Evolutionary conservation across 345 rosid genomes (phyloP).

Genomic region (Alliaria petiolata): DNA sequence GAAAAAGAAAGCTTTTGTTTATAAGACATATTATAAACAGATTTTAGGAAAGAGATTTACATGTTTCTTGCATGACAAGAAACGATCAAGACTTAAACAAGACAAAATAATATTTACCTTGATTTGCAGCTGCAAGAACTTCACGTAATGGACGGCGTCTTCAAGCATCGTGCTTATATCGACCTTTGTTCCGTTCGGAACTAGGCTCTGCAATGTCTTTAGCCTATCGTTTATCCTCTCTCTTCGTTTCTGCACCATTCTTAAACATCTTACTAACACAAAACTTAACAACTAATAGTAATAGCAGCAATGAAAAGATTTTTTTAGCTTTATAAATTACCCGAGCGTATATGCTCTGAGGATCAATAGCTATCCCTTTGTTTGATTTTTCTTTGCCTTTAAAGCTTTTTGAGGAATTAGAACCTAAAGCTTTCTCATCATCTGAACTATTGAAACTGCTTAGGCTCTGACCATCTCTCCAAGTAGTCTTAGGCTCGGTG

Average conservation of each 20-base stretch:
- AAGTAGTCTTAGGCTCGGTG: constrained; percentile 29
- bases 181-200: constrained; percentile 84
- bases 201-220: constrained; percentile 67
- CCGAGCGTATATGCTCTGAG: constrained; percentile 87
- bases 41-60: not conserved
- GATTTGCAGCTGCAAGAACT: constrained; percentile 82
- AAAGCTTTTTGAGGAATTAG: constrained; percentile 5
- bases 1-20: not conserved
- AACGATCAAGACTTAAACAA: not conserved
- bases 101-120: constrained; percentile 39
- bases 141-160: constrained; percentile 85
- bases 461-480: constrained; percentile 48
- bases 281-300: not conserved
- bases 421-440: constrained; percentile 42
- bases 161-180: constrained; percentile 94
- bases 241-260: constrained; percentile 63
- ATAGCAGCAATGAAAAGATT: not conserved
- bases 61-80: not conserved
- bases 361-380: constrained; percentile 83
- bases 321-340: constrained; percentile 30
- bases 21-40: not conserved
- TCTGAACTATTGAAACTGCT: constrained; percentile 44
- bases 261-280: not conserved
- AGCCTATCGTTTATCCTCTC: constrained; percentile 77
- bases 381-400: constrained; percentile 59